phyloP scores from a whole-genome alignment of 169 alveolate species.

The Perkinsus olseni region DNA sequence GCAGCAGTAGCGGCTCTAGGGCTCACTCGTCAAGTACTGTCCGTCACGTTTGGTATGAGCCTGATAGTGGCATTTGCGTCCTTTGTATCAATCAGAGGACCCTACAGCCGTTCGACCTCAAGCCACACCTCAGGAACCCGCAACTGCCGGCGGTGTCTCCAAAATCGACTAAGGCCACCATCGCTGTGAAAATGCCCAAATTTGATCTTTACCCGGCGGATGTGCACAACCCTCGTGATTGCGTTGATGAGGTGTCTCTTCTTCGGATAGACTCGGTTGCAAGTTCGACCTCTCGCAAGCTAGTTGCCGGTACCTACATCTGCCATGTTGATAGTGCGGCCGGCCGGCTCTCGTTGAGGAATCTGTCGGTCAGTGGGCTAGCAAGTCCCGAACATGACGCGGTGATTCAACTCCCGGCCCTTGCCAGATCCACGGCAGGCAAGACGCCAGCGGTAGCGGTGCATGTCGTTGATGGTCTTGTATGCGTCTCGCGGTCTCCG shows the following conservation, averaged over 20 bases:
- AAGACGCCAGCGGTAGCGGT: neutral
- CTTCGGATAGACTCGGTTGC: neutral
- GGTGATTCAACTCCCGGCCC: neutral
- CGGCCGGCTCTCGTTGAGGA: neutral
- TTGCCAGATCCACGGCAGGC: neutral
- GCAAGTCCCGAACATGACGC: neutral
- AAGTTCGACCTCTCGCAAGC: neutral
- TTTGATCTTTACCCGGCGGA: neutral
- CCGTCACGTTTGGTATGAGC: neutral
- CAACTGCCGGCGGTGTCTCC: neutral
- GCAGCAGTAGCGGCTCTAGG: neutral
- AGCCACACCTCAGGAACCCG: neutral
- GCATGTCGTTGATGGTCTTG: neutral
- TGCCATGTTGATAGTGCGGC: neutral
- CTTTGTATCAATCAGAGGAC: neutral
- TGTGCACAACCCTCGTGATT: neutral
- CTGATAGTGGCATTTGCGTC: neutral
- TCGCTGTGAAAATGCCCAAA: neutral
- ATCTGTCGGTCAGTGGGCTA: neutral
- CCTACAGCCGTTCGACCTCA: neutral
- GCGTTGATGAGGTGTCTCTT: neutral
- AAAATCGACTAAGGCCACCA: neutral
- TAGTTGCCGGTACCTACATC: neutral
- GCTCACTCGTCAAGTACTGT: neutral
- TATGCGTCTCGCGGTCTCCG: neutral